Conservation (phyloP, 768 basidiomycete species). For the Megacollybia marginata region DNA sequence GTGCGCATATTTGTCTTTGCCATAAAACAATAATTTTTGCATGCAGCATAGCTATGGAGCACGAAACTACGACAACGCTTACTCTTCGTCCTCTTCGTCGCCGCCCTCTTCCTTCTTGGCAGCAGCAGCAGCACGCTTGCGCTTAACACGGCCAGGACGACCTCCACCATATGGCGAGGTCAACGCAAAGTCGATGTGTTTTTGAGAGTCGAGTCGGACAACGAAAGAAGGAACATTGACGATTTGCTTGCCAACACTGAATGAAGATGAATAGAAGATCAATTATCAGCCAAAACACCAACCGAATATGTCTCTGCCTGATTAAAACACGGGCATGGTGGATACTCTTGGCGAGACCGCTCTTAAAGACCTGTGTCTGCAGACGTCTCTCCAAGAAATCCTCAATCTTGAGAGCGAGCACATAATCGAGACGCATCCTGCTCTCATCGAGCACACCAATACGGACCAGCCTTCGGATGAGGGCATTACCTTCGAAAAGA, state of each 20-base stretch:
- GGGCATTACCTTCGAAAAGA: slow-evolving; percentile 98
- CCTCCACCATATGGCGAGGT: slow-evolving; percentile 96
- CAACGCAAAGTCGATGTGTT: slow-evolving; percentile 98
- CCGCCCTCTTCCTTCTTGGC: slow-evolving; percentile 88
- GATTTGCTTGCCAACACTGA: slow-evolving; percentile 94
- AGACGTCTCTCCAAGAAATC: slow-evolving; percentile 99
- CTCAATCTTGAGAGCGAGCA: slow-evolving; percentile 97
- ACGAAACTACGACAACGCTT: slow-evolving; percentile 9
- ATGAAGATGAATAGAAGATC: background rate
- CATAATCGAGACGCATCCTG: slow-evolving; percentile 99
- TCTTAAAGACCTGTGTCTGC: slow-evolving; percentile 99
- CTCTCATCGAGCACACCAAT: slow-evolving; percentile 99
- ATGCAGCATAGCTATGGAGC: background rate
- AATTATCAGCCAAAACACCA: background rate
- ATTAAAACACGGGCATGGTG: slow-evolving; percentile 99
- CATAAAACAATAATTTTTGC: background rate
- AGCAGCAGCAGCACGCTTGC: slow-evolving; percentile 92
- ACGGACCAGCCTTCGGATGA: slow-evolving; percentile 92
- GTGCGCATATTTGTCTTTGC: too few species aligned
- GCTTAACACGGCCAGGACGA: slow-evolving; percentile 93
- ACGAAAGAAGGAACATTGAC: slow-evolving; percentile 99
- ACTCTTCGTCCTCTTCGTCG: slow-evolving; percentile 88
- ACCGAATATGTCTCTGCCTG: slow-evolving; percentile 98
- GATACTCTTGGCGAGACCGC: slow-evolving; percentile 93
- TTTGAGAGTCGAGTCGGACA: slow-evolving; percentile 98